phyloP scores from a whole-genome alignment of 495 filamentous ascomycete species.

The Penicillium paradoxum region DNA sequence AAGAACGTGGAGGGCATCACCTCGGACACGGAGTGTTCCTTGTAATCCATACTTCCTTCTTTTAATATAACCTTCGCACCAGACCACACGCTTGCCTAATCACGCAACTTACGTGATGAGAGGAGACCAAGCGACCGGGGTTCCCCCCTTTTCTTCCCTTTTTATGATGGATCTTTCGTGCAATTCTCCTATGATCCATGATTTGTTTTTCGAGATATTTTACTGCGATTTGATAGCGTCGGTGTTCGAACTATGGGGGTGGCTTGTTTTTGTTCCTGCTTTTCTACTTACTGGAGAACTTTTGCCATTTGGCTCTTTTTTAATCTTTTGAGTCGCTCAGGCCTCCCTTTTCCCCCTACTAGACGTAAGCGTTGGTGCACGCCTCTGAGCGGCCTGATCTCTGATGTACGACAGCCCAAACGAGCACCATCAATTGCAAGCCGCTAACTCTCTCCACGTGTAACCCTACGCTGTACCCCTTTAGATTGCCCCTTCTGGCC shows the following conservation, averaged over 20 bases:
- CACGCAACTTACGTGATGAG: not conserved
- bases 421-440: not conserved
- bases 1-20: not conserved
- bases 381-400: not conserved
- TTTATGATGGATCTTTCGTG: not conserved
- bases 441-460: not conserved
- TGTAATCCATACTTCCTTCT: not conserved
- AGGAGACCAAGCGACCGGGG: not conserved
- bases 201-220: not conserved
- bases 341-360: not conserved
- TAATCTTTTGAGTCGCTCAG: not conserved
- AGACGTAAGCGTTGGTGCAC: not conserved
- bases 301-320: not conserved
- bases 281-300: not conserved
- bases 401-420: no score
- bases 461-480: not conserved
- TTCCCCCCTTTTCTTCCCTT: not conserved
- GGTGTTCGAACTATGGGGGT: constrained; percentile 9
- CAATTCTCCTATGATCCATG: constrained; percentile 7
- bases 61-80: not conserved
- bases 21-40: not conserved
- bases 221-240: constrained; percentile 11
- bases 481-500: not conserved
- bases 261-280: not conserved
- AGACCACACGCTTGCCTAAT: not conserved